These are phyloP conservation scores for Globisporangium camurandrum DNA, from an alignment of 352 stramenopile species.

Conservation along the genomic window DNA sequence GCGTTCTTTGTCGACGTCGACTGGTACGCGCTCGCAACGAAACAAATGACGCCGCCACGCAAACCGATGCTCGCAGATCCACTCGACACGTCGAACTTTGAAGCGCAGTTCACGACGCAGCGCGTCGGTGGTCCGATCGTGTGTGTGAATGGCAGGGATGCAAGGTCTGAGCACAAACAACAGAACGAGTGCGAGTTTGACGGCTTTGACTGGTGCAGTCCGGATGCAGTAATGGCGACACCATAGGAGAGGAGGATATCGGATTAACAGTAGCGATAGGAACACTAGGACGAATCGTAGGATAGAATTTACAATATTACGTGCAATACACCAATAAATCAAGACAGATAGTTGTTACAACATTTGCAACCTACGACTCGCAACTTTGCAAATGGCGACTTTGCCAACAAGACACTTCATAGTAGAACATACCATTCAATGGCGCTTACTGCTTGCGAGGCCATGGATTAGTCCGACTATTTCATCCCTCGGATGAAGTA, in stretches of 20 bases:
- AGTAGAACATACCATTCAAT: too few species aligned
- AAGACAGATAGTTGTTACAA: too few species aligned
- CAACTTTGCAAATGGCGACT: too few species aligned
- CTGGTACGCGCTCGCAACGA: constrained; percentile 69
- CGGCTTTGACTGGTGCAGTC: constrained; percentile 68
- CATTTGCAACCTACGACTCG: too few species aligned
- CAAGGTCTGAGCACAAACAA: constrained; percentile 20
- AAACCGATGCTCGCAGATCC: constrained; percentile 33
- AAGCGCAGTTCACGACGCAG: constrained; percentile 66
- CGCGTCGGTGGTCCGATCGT: constrained; percentile 50
- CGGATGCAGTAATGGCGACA: constrained; percentile 38
- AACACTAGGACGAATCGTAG: background rate
- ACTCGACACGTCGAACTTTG: constrained; percentile 69
- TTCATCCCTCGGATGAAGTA: too few species aligned
- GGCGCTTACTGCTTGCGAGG: too few species aligned
- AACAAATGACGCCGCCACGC: constrained; percentile 60
- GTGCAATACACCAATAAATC: too few species aligned
- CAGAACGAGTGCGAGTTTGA: constrained; percentile 34
- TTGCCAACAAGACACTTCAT: too few species aligned
- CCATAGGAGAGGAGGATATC: constrained; percentile 12
- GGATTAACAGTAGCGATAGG: background rate
- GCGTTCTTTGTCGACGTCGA: constrained; percentile 68
- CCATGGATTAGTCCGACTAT: too few species aligned
- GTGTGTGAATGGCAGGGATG: constrained; percentile 20
- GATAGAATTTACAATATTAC: too few species aligned